These are phyloP conservation scores for Hylodesmum podocarpum DNA, from an alignment of 306 rosid genomes.

Conservation along the genomic window DNA sequence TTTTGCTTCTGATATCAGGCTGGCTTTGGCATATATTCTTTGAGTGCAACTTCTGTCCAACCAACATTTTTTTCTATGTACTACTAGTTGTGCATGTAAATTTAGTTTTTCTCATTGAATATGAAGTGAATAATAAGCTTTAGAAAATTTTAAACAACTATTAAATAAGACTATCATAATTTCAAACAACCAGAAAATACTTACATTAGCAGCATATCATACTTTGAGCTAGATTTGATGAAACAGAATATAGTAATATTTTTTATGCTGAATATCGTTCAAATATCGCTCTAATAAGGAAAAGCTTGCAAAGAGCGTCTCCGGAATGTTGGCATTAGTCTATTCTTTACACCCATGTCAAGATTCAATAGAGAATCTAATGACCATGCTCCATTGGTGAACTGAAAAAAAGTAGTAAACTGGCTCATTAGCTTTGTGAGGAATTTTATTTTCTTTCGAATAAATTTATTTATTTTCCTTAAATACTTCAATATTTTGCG, in stretches of 20 bases:
- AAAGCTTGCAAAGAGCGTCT: not conserved
- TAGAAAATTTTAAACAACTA: not conserved
- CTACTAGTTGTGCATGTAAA: constrained; percentile 42
- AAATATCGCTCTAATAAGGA: not conserved
- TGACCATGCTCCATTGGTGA: not conserved
- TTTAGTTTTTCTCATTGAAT: not conserved
- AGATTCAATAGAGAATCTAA: not conserved
- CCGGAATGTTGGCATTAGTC: not conserved
- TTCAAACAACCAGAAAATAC: not conserved
- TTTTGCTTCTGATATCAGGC: constrained; percentile 34
- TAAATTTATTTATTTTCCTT: no score
- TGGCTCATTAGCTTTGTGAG: not conserved
- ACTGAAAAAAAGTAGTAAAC: not conserved
- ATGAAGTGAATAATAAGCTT: not conserved
- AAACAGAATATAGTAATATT: not conserved
- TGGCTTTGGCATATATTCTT: constrained; percentile 75
- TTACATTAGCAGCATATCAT: not conserved
- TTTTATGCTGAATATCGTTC: not conserved
- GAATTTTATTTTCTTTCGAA: not conserved
- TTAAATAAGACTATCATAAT: not conserved
- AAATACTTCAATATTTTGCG: no score
- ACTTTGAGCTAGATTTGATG: not conserved
- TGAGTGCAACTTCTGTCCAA: constrained; percentile 50
- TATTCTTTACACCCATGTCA: not conserved
- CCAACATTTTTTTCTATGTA: constrained; percentile 26